A percentile compares a stretch with the other conserved stretches of the same genome.
Evolutionary conservation across 768 basidiomycete species (phyloP).

Genomic region (Hericium coralloides): DNA sequence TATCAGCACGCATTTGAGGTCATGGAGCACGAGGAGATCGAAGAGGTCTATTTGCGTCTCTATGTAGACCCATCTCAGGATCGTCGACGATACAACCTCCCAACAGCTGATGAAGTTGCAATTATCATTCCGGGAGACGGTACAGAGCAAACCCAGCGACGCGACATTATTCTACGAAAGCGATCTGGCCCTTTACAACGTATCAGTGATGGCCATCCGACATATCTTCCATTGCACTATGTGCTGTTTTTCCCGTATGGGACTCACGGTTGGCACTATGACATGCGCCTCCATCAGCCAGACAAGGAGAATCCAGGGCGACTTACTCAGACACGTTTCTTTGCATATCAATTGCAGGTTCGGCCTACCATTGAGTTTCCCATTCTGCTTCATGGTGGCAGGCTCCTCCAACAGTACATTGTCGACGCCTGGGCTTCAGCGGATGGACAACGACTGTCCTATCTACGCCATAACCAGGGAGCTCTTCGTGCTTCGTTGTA

Average conservation of each 20-base stretch:
- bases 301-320: not conserved
- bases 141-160: constrained; percentile 3
- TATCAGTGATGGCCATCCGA: constrained; percentile 27
- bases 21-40: constrained; percentile 1
- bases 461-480: constrained; percentile 25
- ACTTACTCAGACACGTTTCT: constrained; percentile 22
- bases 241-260: constrained; percentile 34
- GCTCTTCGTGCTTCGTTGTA: constrained; percentile 27
- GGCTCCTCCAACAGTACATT: constrained; percentile 36
- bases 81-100: constrained; percentile 32
- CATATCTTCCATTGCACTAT: constrained; percentile 34
- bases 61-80: constrained; percentile 16
- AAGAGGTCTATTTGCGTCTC: constrained; percentile 8
- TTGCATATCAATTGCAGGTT: constrained; percentile 26
- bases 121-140: constrained; percentile 28
- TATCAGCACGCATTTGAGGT: constrained; percentile 13
- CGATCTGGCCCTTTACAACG: constrained; percentile 18
- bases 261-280: constrained; percentile 28
- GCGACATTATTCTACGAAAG: constrained; percentile 28
- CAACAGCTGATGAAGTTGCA: constrained; percentile 34
- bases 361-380: constrained; percentile 15
- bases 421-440: constrained; percentile 37
- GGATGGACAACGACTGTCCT: constrained; percentile 32
- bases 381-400: constrained; percentile 26
- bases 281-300: constrained; percentile 13